Conservation (phyloP, 2,329 filamentous ascomycete genomes). For the Penicillium sp. region DNA sequence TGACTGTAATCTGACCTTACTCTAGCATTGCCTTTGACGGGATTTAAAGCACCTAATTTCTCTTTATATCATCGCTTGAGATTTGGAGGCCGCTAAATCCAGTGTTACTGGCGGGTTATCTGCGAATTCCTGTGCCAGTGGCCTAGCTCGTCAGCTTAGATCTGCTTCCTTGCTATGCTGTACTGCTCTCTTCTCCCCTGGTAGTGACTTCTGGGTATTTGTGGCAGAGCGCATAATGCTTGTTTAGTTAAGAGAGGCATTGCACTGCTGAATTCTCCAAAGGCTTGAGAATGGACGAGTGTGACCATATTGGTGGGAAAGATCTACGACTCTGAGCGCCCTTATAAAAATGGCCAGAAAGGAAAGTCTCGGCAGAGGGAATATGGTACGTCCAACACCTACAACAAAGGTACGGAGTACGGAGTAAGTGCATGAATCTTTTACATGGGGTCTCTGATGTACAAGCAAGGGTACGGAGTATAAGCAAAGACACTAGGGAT, state of each 20-base stretch:
- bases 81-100: background rate
- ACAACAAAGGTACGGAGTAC: background rate
- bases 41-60: background rate
- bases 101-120: background rate
- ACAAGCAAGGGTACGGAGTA: conserved; percentile 4
- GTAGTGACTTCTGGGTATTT: no score
- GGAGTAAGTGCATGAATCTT: conserved; percentile 9
- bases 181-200: background rate
- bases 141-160: background rate
- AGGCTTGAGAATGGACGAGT: no score
- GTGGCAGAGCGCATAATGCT: background rate
- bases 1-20: background rate
- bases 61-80: background rate
- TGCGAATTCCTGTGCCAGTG: background rate
- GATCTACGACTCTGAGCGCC: background rate
- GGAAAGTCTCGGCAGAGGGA: background rate
- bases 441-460: conserved; percentile 4
- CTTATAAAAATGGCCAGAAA: background rate
- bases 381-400: no score
- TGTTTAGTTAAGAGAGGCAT: background rate
- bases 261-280: background rate
- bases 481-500: background rate
- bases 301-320: background rate
- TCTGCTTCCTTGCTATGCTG: background rate
- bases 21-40: background rate